Conservation (phyloP, 495 filamentous ascomycete genomes). For the Amphirosellinia nigrospora region DNA sequence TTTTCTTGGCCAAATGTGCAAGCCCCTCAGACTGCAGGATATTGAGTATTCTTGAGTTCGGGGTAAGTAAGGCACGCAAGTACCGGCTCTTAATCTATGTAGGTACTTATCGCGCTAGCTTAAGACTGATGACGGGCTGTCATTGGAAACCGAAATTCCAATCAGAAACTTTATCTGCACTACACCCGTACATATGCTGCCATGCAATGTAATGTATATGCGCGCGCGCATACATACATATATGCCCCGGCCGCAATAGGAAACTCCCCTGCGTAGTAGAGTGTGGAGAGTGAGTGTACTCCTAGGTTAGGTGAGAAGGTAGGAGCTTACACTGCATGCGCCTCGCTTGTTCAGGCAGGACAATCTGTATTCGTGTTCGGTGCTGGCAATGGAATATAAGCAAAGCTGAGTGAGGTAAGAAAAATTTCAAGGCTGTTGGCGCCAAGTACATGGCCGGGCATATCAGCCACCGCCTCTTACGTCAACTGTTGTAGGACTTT, state of each 20-base stretch:
- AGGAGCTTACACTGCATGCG: not conserved
- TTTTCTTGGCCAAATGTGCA: not conserved
- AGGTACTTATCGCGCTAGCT: not conserved
- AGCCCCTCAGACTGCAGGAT: not conserved
- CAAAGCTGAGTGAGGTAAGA: slow-evolving; percentile 12
- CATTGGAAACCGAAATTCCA: slow-evolving; percentile 13
- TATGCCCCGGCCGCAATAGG: not conserved
- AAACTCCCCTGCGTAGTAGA: not conserved
- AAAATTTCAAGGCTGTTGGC: too few relatives aligned
- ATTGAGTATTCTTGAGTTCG: not conserved
- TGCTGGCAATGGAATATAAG: not conserved
- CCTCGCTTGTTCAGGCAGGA: slow-evolving; percentile 9
- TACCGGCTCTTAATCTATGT: not conserved
- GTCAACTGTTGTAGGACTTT: not conserved
- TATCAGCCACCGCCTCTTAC: slow-evolving; percentile 1
- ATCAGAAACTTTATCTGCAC: slow-evolving; percentile 17
- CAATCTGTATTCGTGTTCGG: too few relatives aligned
- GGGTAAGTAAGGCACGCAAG: not conserved
- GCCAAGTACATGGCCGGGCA: not conserved
- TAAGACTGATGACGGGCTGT: too few relatives aligned
- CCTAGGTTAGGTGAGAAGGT: not conserved
- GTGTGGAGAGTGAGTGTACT: not conserved
- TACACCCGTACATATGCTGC: slow-evolving; percentile 4
- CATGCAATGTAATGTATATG: not conserved
- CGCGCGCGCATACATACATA: not conserved